Percentiles rank a stretch among this genome's conserved stretches.
Conservation (phyloP, 2,329 filamentous ascomycete species). For the Alternaria sp. region DNA sequence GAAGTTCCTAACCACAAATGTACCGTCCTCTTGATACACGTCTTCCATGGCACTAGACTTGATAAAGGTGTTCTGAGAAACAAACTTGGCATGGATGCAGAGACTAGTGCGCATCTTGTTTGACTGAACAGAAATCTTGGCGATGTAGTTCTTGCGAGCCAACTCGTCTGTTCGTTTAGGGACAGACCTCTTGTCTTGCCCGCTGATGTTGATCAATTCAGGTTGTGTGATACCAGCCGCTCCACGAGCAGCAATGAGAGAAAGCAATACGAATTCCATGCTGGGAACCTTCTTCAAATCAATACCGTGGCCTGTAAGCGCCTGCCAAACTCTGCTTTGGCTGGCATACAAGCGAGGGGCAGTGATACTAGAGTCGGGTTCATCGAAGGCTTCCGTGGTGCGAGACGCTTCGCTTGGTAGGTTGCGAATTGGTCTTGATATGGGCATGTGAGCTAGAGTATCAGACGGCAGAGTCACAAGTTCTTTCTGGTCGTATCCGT, state of each 20-base stretch:
- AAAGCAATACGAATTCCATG: constrained; percentile 65
- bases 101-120: constrained; percentile 64
- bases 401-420: constrained; percentile 13
- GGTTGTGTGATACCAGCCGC: constrained; percentile 65
- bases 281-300: constrained; percentile 63
- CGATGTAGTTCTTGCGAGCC: constrained; percentile 67
- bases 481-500: constrained; percentile 11
- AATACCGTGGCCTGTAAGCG: constrained; percentile 66
- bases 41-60: constrained; percentile 41
- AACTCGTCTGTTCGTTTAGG: constrained; percentile 67
- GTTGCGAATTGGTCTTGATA: constrained; percentile 21
- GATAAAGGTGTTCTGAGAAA: constrained; percentile 41
- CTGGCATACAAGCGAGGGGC: constrained; percentile 55
- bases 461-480: not conserved
- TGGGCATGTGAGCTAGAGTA: not conserved
- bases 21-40: constrained; percentile 43
- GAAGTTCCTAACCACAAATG: constrained; percentile 61
- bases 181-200: constrained; percentile 71
- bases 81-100: constrained; percentile 62
- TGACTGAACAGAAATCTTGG: constrained; percentile 56
- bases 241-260: constrained; percentile 65
- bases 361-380: constrained; percentile 27
- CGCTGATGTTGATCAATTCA: constrained; percentile 62
- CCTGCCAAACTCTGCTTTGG: constrained; percentile 66
- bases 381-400: constrained; percentile 36